Percentiles rank a stretch among this genome's conserved stretches.
Evolutionary conservation across 495 filamentous ascomycete species (phyloP).

Genomic region (Podospora sp.): DNA sequence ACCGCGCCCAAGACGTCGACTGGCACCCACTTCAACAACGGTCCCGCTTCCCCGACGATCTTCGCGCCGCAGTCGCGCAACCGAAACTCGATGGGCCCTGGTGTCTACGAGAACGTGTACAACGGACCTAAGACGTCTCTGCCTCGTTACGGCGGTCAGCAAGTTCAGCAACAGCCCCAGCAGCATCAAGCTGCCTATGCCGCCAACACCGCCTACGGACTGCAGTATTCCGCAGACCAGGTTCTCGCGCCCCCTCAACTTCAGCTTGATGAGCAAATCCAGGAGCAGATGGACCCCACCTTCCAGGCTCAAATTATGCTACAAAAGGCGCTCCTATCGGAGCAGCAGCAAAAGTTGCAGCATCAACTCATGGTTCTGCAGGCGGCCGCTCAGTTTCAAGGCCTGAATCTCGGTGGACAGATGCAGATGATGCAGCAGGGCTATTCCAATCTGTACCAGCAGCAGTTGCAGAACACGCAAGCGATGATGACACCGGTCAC

Average conservation of each 20-base stretch:
- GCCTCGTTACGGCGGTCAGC: slow-evolving; percentile 45
- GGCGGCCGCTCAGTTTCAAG: slow-evolving; percentile 71
- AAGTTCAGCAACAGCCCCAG: slow-evolving; percentile 39
- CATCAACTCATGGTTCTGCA: slow-evolving; percentile 61
- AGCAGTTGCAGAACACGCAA: slow-evolving; percentile 48
- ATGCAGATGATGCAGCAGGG: slow-evolving; percentile 37
- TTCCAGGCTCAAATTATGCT: slow-evolving; percentile 81
- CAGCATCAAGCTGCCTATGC: slow-evolving; percentile 27
- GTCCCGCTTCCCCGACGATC: slow-evolving; percentile 61
- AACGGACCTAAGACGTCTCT: slow-evolving; percentile 57
- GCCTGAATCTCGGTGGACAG: slow-evolving; percentile 61
- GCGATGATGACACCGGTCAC: slow-evolving; percentile 58
- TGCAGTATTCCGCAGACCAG: slow-evolving; percentile 69
- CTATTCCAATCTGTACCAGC: slow-evolving; percentile 13
- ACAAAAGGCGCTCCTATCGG: slow-evolving; percentile 81
- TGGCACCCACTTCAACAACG: slow-evolving; percentile 63
- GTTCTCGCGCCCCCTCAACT: slow-evolving; percentile 82
- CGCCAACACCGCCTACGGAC: slow-evolving; percentile 27
- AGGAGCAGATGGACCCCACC: slow-evolving; percentile 75
- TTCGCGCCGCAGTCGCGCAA: slow-evolving; percentile 37
- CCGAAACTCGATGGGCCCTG: slow-evolving; percentile 51
- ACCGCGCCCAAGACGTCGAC: slow-evolving; percentile 88
- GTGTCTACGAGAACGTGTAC: slow-evolving; percentile 52
- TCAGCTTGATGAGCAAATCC: slow-evolving; percentile 65
- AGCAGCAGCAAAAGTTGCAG: slow-evolving; percentile 82